Evolutionary conservation across 2,329 filamentous ascomycete genomes (phyloP).

Genomic region (Fusarium citri): DNA sequence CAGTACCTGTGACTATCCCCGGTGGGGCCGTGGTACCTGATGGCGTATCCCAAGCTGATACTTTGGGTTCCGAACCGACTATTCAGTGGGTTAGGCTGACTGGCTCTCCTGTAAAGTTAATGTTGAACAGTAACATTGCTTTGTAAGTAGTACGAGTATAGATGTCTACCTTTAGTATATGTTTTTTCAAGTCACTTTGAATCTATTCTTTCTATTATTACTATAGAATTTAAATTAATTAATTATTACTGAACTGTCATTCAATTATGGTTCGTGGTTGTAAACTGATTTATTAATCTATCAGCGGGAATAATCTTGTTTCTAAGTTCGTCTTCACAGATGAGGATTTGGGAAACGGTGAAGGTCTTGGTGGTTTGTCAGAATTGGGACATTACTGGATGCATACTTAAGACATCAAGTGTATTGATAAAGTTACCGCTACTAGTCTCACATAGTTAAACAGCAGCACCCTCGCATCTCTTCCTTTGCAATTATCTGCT

Average conservation of each 20-base stretch:
- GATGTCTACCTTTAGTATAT: too few relatives aligned
- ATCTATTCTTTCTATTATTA: too few relatives aligned
- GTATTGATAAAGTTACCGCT: neutral
- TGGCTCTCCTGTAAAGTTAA: conserved; percentile 21
- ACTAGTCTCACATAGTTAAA: neutral
- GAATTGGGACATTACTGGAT: too few relatives aligned
- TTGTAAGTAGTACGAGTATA: neutral
- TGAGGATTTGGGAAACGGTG: too few relatives aligned
- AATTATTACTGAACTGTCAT: too few relatives aligned
- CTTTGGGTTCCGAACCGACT: conserved; percentile 29
- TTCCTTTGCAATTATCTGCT: neutral
- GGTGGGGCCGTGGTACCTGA: conserved; percentile 1
- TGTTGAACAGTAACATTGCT: neutral
- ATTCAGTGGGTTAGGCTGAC: conserved; percentile 32
- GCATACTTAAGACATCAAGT: neutral
- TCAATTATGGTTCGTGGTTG: too few relatives aligned
- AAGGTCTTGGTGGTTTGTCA: too few relatives aligned
- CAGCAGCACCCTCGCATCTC: neutral
- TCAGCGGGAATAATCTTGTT: too few relatives aligned
- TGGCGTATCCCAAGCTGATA: neutral
- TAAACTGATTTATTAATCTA: rapidly evolving
- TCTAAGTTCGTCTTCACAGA: rapidly evolving
- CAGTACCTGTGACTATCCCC: conserved; percentile 27
- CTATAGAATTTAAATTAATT: too few relatives aligned
- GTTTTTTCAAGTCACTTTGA: too few relatives aligned